Base-by-base conservation (phyloP, 345 rosid species). In the Geranium brycei region DNA sequence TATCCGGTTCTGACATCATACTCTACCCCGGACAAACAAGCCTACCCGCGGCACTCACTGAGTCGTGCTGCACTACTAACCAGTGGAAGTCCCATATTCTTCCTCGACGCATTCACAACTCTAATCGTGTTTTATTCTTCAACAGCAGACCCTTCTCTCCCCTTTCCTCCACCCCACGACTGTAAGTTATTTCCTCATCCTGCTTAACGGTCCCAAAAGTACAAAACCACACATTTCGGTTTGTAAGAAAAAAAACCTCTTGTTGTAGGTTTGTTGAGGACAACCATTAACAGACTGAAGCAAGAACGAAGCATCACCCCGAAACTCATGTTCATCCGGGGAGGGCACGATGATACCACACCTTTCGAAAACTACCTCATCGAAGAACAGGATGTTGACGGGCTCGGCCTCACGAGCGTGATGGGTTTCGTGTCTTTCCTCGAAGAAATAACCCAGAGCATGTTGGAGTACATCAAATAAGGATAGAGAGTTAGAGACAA, bases 341-440 rank as follows among this genome's bases (percentile, higher is more conserved):
- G 89, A 73, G 97, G 90, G 69, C 86, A 81, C 62, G 91, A 86
- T 1, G 95, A 90, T 69, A 97, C 97, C 58, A 78, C 97, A 0
- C 79, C 70, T 3, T 90, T 90, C 31, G 97, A 93, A 81, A 86
- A 78, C 80, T 88, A 85, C 71, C 95, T 93, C 17, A 90, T 93
- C 0, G 99, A 93, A 81, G 99, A 93, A 69, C 99, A 90, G 68
- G 96, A 85, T n/a, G 97, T 90, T 0, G 95, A 90, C 4, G 97
- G 97, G 19, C 87, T 71, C 51, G 91, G 96, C 77, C 82, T 83
- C 67, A 78, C 95, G 57, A 88, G 89, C 64, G 89, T 84, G 74
- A 84, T 78, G 92, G 96, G 97, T 18, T 93, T 88, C 58, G 99
- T 88, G 55, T 83, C 99, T 47, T 90, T 93, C 88, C 96, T 93